Evolutionary conservation across 495 filamentous ascomycete genomes (phyloP).

Genomic region (Penicillium cinerascens): DNA sequence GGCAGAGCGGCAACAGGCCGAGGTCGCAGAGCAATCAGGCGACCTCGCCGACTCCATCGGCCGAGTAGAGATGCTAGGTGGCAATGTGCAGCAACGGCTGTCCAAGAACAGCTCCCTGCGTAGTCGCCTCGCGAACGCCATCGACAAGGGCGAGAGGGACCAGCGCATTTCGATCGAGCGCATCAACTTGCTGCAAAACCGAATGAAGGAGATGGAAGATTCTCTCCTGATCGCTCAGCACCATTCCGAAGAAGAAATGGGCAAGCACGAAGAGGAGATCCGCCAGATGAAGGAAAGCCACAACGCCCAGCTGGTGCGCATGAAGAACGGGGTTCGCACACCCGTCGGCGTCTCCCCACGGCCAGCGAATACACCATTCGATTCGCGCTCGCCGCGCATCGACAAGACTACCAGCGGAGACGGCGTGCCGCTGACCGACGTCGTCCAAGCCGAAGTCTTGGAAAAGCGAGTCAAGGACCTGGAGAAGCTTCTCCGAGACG

Average conservation of each 20-base stretch:
- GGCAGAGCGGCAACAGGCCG: slow-evolving; percentile 68
- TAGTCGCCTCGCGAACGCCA: slow-evolving; percentile 76
- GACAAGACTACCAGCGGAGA: slow-evolving; percentile 56
- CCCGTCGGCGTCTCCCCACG: slow-evolving; percentile 39
- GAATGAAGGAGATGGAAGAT: slow-evolving; percentile 79
- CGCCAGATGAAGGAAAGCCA: slow-evolving; percentile 70
- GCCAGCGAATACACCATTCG: slow-evolving; percentile 63
- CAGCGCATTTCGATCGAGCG: slow-evolving; percentile 73
- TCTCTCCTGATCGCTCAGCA: slow-evolving; percentile 79
- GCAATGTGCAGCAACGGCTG: slow-evolving; percentile 74
- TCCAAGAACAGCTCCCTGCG: slow-evolving; percentile 70
- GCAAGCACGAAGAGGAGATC: slow-evolving; percentile 83
- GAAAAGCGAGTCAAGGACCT: slow-evolving; percentile 75
- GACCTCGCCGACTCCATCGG: slow-evolving; percentile 68
- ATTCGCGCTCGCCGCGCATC: slow-evolving; percentile 52
- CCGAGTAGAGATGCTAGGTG: slow-evolving; percentile 72
- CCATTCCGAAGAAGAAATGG: slow-evolving; percentile 76
- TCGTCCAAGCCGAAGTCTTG: slow-evolving; percentile 65
- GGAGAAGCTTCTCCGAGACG: slow-evolving; percentile 74
- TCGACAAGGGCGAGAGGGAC: slow-evolving; percentile 80
- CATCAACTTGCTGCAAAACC: slow-evolving; percentile 78
- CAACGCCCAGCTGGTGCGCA: slow-evolving; percentile 69
- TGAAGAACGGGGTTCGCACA: slow-evolving; percentile 55
- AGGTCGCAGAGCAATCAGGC: slow-evolving; percentile 59
- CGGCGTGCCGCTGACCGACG: slow-evolving; percentile 56